Conservation (phyloP, 345 rosid species). For the Eucalyptus viminalis region DNA sequence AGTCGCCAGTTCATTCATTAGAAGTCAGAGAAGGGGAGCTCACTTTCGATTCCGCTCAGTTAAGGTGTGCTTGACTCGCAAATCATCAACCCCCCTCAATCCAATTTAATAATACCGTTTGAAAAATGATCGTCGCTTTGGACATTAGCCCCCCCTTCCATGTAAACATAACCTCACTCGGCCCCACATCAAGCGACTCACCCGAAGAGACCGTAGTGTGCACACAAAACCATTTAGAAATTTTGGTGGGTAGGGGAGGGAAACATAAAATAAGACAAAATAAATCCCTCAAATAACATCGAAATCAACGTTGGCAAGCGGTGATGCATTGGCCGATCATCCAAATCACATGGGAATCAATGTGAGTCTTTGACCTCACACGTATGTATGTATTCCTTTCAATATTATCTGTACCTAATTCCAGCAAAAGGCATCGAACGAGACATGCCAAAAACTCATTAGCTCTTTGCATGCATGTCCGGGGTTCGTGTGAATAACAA, state of each 20-base stretch:
- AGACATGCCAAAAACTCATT: background rate
- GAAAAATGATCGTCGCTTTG: background rate
- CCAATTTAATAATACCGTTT: background rate
- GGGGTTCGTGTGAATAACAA: background rate
- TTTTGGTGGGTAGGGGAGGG: background rate
- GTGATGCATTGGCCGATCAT: background rate
- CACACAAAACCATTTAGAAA: background rate
- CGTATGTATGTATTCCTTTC: background rate
- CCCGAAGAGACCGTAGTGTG: background rate
- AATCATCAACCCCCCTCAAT: background rate
- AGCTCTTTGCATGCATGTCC: background rate
- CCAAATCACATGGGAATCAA: background rate
- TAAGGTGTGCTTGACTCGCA: background rate
- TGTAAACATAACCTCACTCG: background rate
- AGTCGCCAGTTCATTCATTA: background rate
- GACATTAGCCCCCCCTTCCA: background rate
- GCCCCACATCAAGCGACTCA: background rate
- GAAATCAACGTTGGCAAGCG: background rate
- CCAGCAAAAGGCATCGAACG: background rate
- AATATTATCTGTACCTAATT: background rate
- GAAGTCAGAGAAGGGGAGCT: background rate
- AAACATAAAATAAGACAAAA: background rate
- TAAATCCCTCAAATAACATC: fast-evolving
- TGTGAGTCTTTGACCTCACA: background rate
- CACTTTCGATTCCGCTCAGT: background rate